phyloP scores from a whole-genome alignment of 1,139 yeast species.

The Hyphopichia fennica region DNA sequence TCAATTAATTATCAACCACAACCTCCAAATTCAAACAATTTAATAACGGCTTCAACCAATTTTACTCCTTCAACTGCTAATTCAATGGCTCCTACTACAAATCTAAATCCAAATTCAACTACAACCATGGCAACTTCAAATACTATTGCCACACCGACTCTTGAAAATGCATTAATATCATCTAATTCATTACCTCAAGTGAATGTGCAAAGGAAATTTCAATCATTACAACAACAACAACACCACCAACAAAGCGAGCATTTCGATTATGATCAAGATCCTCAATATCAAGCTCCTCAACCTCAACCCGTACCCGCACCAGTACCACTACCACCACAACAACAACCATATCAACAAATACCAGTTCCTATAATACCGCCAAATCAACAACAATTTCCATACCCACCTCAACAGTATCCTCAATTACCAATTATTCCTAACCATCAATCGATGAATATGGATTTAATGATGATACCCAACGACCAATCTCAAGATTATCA shows the following conservation, averaged over 20 bases:
- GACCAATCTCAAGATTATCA: constrained; percentile 11
- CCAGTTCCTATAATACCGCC: not conserved
- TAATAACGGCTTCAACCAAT: not conserved
- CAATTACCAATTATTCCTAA: not conserved
- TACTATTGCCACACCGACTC: constrained; percentile 7
- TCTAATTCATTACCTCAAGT: constrained; percentile 17
- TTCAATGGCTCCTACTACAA: constrained; percentile 2
- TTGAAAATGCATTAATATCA: constrained; percentile 3
- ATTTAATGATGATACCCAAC: constrained; percentile 14
- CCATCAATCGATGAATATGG: constrained; percentile 16
- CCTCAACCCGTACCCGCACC: no score
- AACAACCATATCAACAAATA: constrained; percentile 8
- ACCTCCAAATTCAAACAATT: constrained; percentile 2
- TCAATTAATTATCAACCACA: constrained; percentile 12
- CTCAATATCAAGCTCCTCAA: not conserved
- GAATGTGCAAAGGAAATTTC: constrained; percentile 22
- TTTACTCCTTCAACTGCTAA: constrained; percentile 3
- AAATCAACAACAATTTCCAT: constrained; percentile 8
- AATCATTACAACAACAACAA: constrained; percentile 21
- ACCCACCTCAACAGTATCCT: constrained; percentile 5
- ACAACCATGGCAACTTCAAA: constrained; percentile 7
- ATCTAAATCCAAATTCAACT: constrained; percentile 6
- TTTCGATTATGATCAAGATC: constrained; percentile 1
- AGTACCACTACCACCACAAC: constrained; percentile 22
- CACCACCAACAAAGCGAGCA: constrained; percentile 1